Base-by-base conservation (phyloP, 2,329 filamentous ascomycete species). In the Ophiobolus disseminans region DNA sequence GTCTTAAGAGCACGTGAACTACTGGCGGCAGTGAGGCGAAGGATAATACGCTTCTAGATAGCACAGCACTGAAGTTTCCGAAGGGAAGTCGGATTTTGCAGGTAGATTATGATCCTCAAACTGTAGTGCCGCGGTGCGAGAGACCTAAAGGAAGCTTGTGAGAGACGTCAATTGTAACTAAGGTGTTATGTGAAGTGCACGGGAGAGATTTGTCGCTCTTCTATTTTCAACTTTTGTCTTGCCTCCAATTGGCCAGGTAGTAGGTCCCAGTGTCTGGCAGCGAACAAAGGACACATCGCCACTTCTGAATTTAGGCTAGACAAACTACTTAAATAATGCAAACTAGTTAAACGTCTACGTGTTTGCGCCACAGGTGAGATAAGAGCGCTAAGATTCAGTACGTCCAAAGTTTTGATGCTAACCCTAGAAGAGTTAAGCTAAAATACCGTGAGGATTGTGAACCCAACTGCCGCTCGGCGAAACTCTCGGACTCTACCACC, bases 71-170 rank as follows among this genome's bases (percentile, higher is more conserved):
- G 20, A 30, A 26, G 11, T 50, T 56, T 21, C 39, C 47, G 5
- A 37, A 42, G 9, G 50, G 53, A 1, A 50, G 50, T 25, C 25
- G 42, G 25, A 10, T 54, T 1, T n/a, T 57, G 21, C 50, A 49
- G 21, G 16, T 32, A 1, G 31, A 35, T 1, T 57, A 49, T 40
- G 50, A 54, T 23, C 40, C 44, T 3, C 37, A 54, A 25, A 36
- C 25, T 3, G 38, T 22, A 9, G 14, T 46, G 2, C 42, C 42
- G 13, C n/a, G 16, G 22, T 50, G 46, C 4, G 11, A 32, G 4
- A 50, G 21, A 10, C 48, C 42, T 1, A 20, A 42, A 4, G 48
- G 42, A n/a, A 50, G 48, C 16, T 20, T 46, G 20, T 46, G 14
- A 45, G 28, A 7, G 23, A 11, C 23, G 6, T 26, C 23, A n/a